Percentiles rank a stretch among this genome's conserved stretches.
phyloP scores from a whole-genome alignment of 768 basidiomycete genomes.

The Ephemerocybe angulata region DNA sequence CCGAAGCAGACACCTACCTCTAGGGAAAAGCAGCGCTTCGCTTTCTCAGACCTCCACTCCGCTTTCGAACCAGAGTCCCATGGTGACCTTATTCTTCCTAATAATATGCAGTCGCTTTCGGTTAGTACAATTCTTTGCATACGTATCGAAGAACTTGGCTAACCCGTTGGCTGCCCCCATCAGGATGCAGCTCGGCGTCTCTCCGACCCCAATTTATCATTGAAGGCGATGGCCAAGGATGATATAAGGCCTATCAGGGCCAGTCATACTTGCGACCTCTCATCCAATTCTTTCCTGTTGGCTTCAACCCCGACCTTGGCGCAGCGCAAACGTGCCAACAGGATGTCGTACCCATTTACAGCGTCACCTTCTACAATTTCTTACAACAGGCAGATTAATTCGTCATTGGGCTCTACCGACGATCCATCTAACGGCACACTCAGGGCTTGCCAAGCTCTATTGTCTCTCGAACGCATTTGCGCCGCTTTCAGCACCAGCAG shows the following conservation, averaged over 20 bases:
- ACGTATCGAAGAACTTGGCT: too few species aligned
- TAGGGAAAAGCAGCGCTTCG: not conserved
- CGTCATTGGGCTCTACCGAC: not conserved
- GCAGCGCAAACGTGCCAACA: not conserved
- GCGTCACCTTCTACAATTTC: not conserved
- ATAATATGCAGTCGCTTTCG: constrained; percentile 6
- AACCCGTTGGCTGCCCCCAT: not conserved
- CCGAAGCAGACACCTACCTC: too few species aligned
- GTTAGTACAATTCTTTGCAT: constrained; percentile 3
- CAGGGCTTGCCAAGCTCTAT: constrained; percentile 3
- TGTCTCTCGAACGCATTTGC: constrained; percentile 15
- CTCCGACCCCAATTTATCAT: constrained; percentile 1
- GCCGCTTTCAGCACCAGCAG: constrained; percentile 29
- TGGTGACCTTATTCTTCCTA: not conserved
- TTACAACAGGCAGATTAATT: not conserved
- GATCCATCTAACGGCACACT: not conserved
- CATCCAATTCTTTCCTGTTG: not conserved
- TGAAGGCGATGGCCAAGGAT: not conserved
- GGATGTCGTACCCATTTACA: not conserved
- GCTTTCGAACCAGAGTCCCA: too few species aligned
- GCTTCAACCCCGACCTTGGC: not conserved
- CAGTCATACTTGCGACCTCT: not conserved
- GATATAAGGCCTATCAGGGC: not conserved
- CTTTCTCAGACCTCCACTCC: not conserved
- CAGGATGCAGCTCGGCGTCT: constrained; percentile 8